Evolutionary conservation across 768 basidiomycete genomes (phyloP).

Genomic region (Boletus rufocinnamomeus): DNA sequence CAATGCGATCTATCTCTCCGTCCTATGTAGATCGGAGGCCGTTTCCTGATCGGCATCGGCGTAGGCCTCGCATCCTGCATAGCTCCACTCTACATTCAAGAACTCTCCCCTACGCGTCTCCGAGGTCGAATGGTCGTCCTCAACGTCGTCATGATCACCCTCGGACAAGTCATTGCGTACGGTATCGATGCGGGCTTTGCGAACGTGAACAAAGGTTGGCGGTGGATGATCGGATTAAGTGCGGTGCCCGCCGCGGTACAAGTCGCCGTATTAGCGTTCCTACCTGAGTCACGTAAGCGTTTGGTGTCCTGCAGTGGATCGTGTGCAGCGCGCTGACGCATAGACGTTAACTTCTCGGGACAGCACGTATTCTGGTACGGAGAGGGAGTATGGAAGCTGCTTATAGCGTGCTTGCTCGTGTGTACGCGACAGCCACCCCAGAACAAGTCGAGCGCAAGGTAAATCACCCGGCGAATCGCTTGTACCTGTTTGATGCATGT

Average conservation of each 20-base stretch:
- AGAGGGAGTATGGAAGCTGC: conserved; percentile 54
- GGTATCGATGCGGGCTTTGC: conserved; percentile 70
- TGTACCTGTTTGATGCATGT: neutral
- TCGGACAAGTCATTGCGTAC: conserved; percentile 80
- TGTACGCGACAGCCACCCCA: conserved; percentile 66
- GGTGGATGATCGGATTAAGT: conserved; percentile 83
- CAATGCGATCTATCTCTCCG: neutral
- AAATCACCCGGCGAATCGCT: neutral
- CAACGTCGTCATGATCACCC: conserved; percentile 81
- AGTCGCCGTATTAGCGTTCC: conserved; percentile 56
- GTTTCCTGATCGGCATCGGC: conserved; percentile 74
- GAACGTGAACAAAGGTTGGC: conserved; percentile 64
- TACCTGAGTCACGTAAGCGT: conserved; percentile 77
- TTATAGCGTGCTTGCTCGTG: conserved; percentile 55
- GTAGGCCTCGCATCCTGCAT: conserved; percentile 78
- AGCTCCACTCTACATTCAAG: conserved; percentile 82
- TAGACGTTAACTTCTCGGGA: neutral
- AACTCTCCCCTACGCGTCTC: conserved; percentile 72
- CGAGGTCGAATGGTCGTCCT: conserved; percentile 79
- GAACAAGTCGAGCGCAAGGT: conserved; percentile 71
- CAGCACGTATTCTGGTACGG: conserved; percentile 67
- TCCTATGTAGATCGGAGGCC: conserved; percentile 55
- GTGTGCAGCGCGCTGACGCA: neutral
- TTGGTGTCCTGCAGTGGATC: neutral
- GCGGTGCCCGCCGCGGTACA: conserved; percentile 69